Evolutionary conservation across 306 rosid species (phyloP), one percentile per base, ranked within the genome.

Genomic region (Citrullus mucosospermus): DNA sequence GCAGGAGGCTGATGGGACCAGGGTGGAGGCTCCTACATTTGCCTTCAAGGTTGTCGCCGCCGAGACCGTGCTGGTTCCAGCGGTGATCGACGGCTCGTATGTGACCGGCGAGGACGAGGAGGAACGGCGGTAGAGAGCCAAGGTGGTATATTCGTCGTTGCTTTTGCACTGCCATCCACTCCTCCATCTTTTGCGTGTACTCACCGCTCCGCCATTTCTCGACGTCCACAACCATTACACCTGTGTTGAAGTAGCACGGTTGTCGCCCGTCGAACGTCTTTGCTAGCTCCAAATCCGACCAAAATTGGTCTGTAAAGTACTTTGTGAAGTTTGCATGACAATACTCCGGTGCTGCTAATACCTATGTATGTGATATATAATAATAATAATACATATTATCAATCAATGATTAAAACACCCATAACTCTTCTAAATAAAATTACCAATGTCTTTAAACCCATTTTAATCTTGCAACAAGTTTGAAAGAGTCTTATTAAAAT

Each of bases 51-150:
- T 93, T 93, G 67, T 93, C 97, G 12, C 97, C 98, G 13, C 98
- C 98, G 5, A 91, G 84, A 4, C 97, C 98, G 75, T 93, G 97
- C 20, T 93, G 98, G 80, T 93, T 93, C 98, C 98, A 93, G 80
- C 92, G 86, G 56, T 91, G 97, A 36, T 93, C 86, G 48, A 93
- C 97, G 0, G 88, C 85, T 81, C 82, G 90, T 48, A 93, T 87
- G 1, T 90, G 86, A 8, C 97, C 98, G 0, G 91, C 97, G 83
- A 91, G 60, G 30, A 88, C 97, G 61, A 93, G 30, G 81, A 93
- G 84, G 85, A 91, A 93, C 8, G 98, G 98, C 13, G 98, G 98
- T 83, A 93, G 48, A 15, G 98, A 91, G 2, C 98, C 98, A 55
- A 93, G 84, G 61, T 90, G 90, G 69, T 93, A 91, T 7, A 93